Evolutionary conservation across 306 rosid species (phyloP), one percentile per base, ranked within the genome.

Genomic region (Gynostemma pentaphyllum): DNA sequence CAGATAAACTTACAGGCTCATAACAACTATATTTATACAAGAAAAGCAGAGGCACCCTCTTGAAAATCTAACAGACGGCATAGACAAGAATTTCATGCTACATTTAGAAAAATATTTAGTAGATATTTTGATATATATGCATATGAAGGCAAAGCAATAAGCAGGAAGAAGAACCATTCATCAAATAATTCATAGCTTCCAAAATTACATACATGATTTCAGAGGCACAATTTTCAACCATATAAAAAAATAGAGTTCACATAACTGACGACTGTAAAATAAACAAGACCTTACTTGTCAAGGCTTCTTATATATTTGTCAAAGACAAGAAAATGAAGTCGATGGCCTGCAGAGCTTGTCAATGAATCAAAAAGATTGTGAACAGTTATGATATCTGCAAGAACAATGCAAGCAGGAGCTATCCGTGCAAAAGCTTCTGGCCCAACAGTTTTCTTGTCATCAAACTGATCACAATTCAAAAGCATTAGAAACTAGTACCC

Each of bases 361-460:
- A 92, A 90, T 7, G 92, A 83, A 44, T 83, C 78, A 66, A 83
- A 92, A 66, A 92, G 90, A 70, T 88, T 92, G 75, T 82, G 83
- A 57, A 78, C 87, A 23, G 92, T 88, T 62, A 88, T 84, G 52
- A 88, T 62, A 75, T 92, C 96, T 34, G 96, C 95, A 64, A 92
- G 74, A 68, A 76, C 68, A 75, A 75, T 68, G 78, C 87, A 83
- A 13, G 80, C 87, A 67, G 94, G 86, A 72, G 98, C 92, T 75
- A 92, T 88, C 47, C 98, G 82, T 13, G 90, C 84, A 77, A 92
- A 92, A 70, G 98, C 96, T 72, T 88, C 88, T 13, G 44, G 57
- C 50, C 98, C 96, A 82, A 88, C 94, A 1, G 96, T 85, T 80
- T 82, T 86, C 68, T 79, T 75, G 24, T 76, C 82, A 80, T 82